Conservation (phyloP, 1,139 yeast genomes). For the Pichia sp. region DNA sequence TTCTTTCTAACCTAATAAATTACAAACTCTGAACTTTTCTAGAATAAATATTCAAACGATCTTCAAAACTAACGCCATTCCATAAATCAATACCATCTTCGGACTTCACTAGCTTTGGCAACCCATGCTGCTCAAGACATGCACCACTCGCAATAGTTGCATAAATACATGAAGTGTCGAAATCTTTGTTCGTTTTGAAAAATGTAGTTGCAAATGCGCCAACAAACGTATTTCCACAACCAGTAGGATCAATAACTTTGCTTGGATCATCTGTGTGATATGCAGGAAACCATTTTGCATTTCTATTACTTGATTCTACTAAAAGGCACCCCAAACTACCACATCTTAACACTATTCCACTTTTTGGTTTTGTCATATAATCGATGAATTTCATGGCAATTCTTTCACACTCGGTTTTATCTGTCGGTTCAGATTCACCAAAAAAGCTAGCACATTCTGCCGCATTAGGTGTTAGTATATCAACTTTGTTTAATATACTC, state of each 20-base stretch:
- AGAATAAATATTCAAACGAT: slow-evolving; percentile 36
- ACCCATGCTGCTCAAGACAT: slow-evolving; percentile 74
- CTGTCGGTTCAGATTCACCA: slow-evolving; percentile 44
- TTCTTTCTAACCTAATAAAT: background rate
- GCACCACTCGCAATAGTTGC: slow-evolving; percentile 82
- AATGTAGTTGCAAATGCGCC: slow-evolving; percentile 76
- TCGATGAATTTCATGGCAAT: slow-evolving; percentile 44
- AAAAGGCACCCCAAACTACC: slow-evolving; percentile 66
- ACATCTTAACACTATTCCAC: slow-evolving; percentile 63
- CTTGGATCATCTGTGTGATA: slow-evolving; percentile 48
- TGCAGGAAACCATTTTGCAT: slow-evolving; percentile 57
- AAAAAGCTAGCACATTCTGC: slow-evolving; percentile 72
- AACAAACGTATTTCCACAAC: slow-evolving; percentile 89
- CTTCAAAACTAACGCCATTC: slow-evolving; percentile 48
- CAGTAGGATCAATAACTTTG: slow-evolving; percentile 81
- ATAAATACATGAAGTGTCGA: slow-evolving; percentile 56
- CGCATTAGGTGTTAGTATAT: slow-evolving; percentile 78
- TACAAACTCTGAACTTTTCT: slow-evolving; percentile 4
- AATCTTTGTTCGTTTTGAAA: slow-evolving; percentile 45
- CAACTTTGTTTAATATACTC: slow-evolving; percentile 45
- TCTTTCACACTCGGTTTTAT: slow-evolving; percentile 37
- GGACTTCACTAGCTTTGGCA: slow-evolving; percentile 42
- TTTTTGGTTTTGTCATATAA: slow-evolving; percentile 36
- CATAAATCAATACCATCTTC: slow-evolving; percentile 39
- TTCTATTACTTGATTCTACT: slow-evolving; percentile 9